These are phyloP conservation scores for Thuja plicata DNA, from an alignment of 83 land plant genomes.

Conservation along the genomic window DNA sequence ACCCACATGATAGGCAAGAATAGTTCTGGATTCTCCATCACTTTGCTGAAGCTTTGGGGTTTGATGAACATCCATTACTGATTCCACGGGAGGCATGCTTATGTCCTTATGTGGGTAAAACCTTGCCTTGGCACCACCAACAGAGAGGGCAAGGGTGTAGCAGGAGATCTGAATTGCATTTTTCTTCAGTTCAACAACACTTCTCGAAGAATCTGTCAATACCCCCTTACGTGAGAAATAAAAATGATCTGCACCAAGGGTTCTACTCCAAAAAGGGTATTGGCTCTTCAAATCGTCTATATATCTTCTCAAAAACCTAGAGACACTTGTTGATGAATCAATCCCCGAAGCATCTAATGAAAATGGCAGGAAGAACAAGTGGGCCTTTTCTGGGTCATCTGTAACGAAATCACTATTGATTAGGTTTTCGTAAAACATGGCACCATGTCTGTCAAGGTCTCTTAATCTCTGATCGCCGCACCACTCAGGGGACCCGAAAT, in stretches of 20 bases:
- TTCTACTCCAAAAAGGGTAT: conserved; percentile 68
- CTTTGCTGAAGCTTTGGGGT: not conserved
- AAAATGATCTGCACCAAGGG: conserved; percentile 84
- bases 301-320: conserved; percentile 35
- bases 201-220: conserved; percentile 40
- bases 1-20: conserved; percentile 10
- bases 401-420: conserved; percentile 48
- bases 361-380: conserved; percentile 60
- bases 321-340: conserved; percentile 16
- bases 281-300: conserved; percentile 32
- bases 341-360: conserved; percentile 19
- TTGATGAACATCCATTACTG: not conserved
- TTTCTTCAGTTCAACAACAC: conserved; percentile 76
- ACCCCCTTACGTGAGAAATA: conserved; percentile 47
- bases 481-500: conserved; percentile 2
- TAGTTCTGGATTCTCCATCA: not conserved
- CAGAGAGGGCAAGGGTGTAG: conserved; percentile 22
- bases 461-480: not conserved
- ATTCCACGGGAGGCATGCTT: conserved; percentile 35
- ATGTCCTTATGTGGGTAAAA: conserved; percentile 83
- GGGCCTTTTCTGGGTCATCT: conserved; percentile 53
- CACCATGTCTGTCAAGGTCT: conserved; percentile 1
- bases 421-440: conserved; percentile 35
- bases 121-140: not conserved
- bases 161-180: conserved; percentile 66